Percentiles rank a stretch among this genome's conserved stretches.
Evolutionary conservation across 2,329 filamentous ascomycete genomes (phyloP).

Genomic region (Dactylellina parvicollis): DNA sequence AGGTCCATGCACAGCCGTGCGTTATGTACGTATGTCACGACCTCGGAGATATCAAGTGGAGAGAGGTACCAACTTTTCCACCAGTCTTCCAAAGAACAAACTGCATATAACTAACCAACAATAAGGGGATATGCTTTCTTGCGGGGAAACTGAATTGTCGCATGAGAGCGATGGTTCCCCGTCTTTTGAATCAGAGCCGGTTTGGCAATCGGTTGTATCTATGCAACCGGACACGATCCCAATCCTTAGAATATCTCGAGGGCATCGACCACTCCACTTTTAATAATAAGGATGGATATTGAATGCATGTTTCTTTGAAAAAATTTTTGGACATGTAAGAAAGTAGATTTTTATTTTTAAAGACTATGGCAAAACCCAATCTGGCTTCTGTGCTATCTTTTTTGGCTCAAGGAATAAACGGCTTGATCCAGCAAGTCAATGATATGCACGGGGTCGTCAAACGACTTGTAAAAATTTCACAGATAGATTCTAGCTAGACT

Average conservation of each 20-base stretch:
- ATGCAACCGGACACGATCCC: no score
- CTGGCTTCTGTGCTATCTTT: neutral
- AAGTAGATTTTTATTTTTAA: no score
- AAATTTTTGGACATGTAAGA: no score
- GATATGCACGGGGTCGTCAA: neutral
- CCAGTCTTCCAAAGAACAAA: neutral
- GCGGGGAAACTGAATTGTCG: neutral
- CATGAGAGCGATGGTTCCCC: no score
- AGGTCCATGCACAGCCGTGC: neutral
- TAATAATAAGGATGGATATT: no score
- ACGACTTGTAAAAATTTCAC: neutral
- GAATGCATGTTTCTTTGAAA: no score
- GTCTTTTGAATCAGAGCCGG: no score
- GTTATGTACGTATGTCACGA: neutral
- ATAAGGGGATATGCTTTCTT: neutral
- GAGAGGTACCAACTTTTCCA: neutral
- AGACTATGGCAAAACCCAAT: no score
- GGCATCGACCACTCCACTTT: no score
- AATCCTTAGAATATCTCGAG: no score
- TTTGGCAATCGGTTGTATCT: no score
- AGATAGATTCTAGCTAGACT: neutral
- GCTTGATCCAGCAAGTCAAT: neutral
- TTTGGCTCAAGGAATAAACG: neutral
- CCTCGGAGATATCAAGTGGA: slow-evolving; percentile 41
- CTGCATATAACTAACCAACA: neutral